Conservation (phyloP, 2,329 filamentous ascomycete genomes). For the Blumeria hordei region DNA sequence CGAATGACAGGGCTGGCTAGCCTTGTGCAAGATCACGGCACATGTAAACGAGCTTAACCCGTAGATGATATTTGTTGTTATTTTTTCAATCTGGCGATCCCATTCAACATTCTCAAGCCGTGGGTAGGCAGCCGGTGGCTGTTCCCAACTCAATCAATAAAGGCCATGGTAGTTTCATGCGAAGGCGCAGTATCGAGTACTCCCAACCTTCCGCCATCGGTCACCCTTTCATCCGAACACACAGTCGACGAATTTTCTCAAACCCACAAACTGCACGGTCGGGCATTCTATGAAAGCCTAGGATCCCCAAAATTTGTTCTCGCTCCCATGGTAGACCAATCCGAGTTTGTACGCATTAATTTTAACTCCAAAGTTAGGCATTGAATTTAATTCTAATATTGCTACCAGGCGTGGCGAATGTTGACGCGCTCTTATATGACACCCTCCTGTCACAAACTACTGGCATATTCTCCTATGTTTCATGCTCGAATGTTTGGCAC, state of each 20-base stretch:
- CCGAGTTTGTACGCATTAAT: slow-evolving; percentile 56
- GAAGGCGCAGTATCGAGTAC: slow-evolving; percentile 4
- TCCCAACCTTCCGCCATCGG: background rate
- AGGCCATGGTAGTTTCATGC: slow-evolving; percentile 5
- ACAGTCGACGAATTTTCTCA: background rate
- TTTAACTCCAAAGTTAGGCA: background rate
- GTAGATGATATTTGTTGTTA: background rate
- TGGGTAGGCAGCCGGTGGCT: slow-evolving; percentile 13
- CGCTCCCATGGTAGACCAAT: slow-evolving; percentile 96
- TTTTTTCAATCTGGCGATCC: slow-evolving; percentile 7
- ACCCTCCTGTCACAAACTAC: slow-evolving; percentile 35
- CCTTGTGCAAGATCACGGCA: no score
- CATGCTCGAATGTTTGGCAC: slow-evolving; percentile 77
- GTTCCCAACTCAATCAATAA: slow-evolving; percentile 5
- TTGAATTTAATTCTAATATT: background rate
- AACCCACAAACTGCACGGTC: slow-evolving; percentile 45
- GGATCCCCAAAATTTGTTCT: slow-evolving; percentile 77
- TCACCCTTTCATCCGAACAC: background rate
- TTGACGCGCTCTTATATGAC: slow-evolving; percentile 82
- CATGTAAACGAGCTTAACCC: no score
- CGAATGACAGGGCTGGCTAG: no score
- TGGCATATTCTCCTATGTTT: slow-evolving; percentile 90
- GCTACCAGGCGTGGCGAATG: slow-evolving; percentile 69
- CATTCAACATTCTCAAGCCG: slow-evolving; percentile 6
- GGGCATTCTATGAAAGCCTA: slow-evolving; percentile 86